Conservation (phyloP, 2,329 filamentous ascomycete species). For the Biscogniauxia marginata region DNA sequence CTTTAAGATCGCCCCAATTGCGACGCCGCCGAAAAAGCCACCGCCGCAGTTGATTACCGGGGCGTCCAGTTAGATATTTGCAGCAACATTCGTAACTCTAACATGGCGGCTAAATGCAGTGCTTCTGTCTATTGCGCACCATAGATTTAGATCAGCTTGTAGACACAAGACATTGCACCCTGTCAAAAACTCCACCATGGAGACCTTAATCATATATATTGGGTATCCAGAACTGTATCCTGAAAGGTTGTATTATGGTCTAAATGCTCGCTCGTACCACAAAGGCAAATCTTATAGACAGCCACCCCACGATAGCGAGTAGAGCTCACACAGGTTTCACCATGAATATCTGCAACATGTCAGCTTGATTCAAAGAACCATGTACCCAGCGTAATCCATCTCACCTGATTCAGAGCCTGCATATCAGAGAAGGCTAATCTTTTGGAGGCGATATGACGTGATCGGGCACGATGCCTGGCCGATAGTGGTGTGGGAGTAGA, state of each 20-base stretch:
- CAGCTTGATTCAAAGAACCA: conserved; percentile 9
- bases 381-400: conserved; percentile 15
- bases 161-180: no score
- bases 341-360: conserved; percentile 32
- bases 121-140: no score
- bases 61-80: no score
- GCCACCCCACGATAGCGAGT: not conserved
- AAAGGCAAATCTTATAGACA: not conserved
- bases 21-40: no score
- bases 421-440: conserved; percentile 77
- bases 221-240: conserved; percentile 25
- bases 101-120: no score
- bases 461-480: conserved; percentile 71
- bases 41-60: no score
- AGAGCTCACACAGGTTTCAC: conserved; percentile 29
- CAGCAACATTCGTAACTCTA: no score
- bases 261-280: conserved; percentile 13
- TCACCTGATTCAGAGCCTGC: conserved; percentile 81
- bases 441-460: conserved; percentile 86
- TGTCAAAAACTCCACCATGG: no score
- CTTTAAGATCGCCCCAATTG: conserved; percentile 4
- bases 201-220: conserved; percentile 22
- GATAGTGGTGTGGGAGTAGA: conserved; percentile 49
- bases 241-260: conserved; percentile 13
- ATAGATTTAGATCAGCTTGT: no score